Base-by-base conservation (phyloP, 2,329 filamentous ascomycete species). In the Aureobasidium sp. region DNA sequence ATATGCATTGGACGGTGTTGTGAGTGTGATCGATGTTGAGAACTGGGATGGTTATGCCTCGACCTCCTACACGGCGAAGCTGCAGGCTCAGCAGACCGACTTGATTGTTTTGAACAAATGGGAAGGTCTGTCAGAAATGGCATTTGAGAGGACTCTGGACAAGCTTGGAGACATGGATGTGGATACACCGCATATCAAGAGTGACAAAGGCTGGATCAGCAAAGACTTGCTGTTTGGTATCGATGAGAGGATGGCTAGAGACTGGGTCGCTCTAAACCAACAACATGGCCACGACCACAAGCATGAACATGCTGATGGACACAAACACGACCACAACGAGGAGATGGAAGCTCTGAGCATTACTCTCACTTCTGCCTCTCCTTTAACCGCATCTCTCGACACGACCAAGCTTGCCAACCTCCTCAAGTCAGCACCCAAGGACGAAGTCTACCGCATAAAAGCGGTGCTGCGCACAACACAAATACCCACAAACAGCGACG, bases 361-460 rank as follows among this genome's bases (percentile, higher is more conserved):
- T n/a, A 85, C 87, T 7, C 80, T 80, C 59, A 76, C 78, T 5
- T 67, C 73, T 17, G 66, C 70, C 15, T 39, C 50, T 12, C 64
- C 67, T 36, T 69, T 66, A 20, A 51, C 29, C 44, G 41, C 63
- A 1, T 64, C 65, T 8, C 79, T 85, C 0, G 79, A 84, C 62
- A 81, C 84, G 27, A 70, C 73, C 17, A 79, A 87, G 65, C 81
- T 96, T 8, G 79, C 86, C 62, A 77, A 78, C 10, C 78, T 97
- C 1, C 81, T 97, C 36, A 79, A 81, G 51, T 76, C 84, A 0
- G 89, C 93, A 0, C 89, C 92, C 0, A 96, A 95, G 72, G 94
- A 99, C 67, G 92, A 97, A 71, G 85, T 96, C 10, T 99, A 97
- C 76, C 86, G 94, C 62, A 97, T 99, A 73, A 99, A 99, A 75